Base-by-base conservation (phyloP, 2,329 filamentous ascomycete genomes). In the Davidsoniella eucalypti region DNA sequence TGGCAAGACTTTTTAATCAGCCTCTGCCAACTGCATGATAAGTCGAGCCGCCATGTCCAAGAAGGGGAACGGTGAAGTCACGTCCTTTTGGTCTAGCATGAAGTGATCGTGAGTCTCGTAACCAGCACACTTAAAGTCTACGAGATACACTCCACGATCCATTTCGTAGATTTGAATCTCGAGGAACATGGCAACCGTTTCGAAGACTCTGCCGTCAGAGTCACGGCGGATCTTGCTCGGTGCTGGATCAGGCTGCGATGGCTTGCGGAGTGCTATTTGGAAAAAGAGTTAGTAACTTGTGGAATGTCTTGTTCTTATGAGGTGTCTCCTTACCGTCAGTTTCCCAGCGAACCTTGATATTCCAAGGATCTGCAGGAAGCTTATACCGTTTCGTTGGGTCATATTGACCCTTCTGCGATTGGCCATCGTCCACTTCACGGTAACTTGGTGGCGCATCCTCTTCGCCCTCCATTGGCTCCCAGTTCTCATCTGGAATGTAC, bases 71-170 rank as follows among this genome's bases (percentile, higher is more conserved):
- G 92, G 87, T 62, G 85, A 93, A 42, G 87, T 90, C 55, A 94
- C 87, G 60, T 94, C 84, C 73, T 96, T 96, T 67, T 95, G 87
- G 59, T 92, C 87, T 47, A 87, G 69, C 47, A 82, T 69, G 56
- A 82, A 78, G 45, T 90, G 82, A 50, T 92, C 71, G 10, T 70
- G 61, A 44, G 75, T 86, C 67, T 98, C 92, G 66, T 98, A 98
- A 17, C 92, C 92, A 12, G 92, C 88, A 63, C 90, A 96, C 63
- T 95, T 96, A 72, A 98, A 98, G 64, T 98, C 92, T 45, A 98
- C 92, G 55, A 98, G 81, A 64, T 90, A 96, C 56, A 92, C 90
- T 50, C 85, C 83, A 52, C 80, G 79, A 63, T 96, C 90, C 70
- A 96, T 87, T 61, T 87, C 83, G 65, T 95, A 95, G 47, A 95